Base-by-base conservation (phyloP, 495 filamentous ascomycete genomes). In the Penicillium alfredii region DNA sequence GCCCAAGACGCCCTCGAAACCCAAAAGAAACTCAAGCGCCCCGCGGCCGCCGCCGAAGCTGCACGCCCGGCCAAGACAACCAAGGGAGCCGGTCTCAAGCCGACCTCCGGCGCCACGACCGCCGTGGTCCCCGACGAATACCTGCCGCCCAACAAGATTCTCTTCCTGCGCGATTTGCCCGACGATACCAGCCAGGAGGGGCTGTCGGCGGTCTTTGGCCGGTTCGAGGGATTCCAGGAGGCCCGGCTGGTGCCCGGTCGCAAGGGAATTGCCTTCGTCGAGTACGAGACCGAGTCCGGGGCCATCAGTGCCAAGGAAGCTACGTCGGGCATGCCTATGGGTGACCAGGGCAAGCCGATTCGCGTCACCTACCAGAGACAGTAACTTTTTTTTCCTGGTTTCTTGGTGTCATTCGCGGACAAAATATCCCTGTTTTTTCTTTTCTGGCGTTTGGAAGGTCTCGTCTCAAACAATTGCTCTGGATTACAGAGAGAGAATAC, bases 231-330 rank as follows among this genome's bases (percentile, higher is more conserved):
- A 35, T 97, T 97, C 68, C 81, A 80, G 60, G 93, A 97, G 58
- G 87, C 95, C 18, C 78, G 93, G 39, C 63, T 84, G 60, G 88
- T 97, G 28, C 86, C 89, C 4, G 84, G 86, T 5, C 72, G 93
- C 40, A 84, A 77, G 56, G 87, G 86, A 7, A 90, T 99, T 64
- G 90, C 86, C 2, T 97, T 97, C 58, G 87, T 96, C 44, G 93
- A 99, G 61, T 99, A 95, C 65, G 87, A 94, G 58, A 77, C 72
- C 42, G 84, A 96, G 69, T 69, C 79, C 9, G 88, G 87, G 7
- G 88, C 93, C 27, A 96, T 96, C 46, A 81, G 77, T 33, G 92
- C 92, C 20, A 99, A 97, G 75, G 90, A 97, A 73, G 82, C 85
- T 44, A 92, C 86, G 17, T 84, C 86, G 8, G 85, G 86, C n/a